These are phyloP conservation scores for Mycena vitilis DNA, from an alignment of 768 basidiomycete species.

Conservation along the genomic window DNA sequence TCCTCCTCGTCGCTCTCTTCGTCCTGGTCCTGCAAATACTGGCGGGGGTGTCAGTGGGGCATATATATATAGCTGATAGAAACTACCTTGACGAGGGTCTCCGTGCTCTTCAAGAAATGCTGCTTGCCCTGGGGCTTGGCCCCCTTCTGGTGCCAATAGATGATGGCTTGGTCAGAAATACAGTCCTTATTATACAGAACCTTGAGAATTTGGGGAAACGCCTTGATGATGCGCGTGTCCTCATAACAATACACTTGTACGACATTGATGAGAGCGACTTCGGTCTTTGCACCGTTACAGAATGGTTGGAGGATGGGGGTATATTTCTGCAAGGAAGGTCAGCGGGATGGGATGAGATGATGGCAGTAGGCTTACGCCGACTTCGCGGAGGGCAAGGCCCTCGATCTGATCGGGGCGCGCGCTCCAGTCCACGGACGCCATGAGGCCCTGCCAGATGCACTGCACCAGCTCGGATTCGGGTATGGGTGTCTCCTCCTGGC, in stretches of 20 bases:
- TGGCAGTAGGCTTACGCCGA: conserved; percentile 67
- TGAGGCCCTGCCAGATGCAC: conserved; percentile 94
- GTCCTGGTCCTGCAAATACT: conserved; percentile 94
- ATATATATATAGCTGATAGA: conserved; percentile 1
- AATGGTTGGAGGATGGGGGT: conserved; percentile 91
- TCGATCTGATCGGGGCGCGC: conserved; percentile 94
- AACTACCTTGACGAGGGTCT: conserved; percentile 87
- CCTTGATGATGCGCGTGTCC: conserved; percentile 93
- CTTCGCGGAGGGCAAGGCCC: conserved; percentile 87
- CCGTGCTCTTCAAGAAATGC: conserved; percentile 91
- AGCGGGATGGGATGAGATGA: not conserved
- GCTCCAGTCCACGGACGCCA: conserved; percentile 89
- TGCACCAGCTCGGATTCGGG: conserved; percentile 87
- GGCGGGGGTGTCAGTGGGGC: conserved; percentile 19
- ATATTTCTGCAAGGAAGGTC: conserved; percentile 70
- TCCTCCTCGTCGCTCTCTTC: conserved; percentile 77
- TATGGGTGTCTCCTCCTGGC: conserved; percentile 83
- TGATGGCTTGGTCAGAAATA: conserved; percentile 94
- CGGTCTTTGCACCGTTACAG: conserved; percentile 86
- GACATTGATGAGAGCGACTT: conserved; percentile 94
- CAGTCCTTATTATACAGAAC: conserved; percentile 97
- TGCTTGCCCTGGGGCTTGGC: conserved; percentile 95
- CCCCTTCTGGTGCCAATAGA: conserved; percentile 98
- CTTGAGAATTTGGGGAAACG: conserved; percentile 96
- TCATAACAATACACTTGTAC: conserved; percentile 98